These are phyloP conservation scores for Aureobasidium sp. DNA, from an alignment of 2,329 filamentous ascomycete genomes.

Conservation along the genomic window DNA sequence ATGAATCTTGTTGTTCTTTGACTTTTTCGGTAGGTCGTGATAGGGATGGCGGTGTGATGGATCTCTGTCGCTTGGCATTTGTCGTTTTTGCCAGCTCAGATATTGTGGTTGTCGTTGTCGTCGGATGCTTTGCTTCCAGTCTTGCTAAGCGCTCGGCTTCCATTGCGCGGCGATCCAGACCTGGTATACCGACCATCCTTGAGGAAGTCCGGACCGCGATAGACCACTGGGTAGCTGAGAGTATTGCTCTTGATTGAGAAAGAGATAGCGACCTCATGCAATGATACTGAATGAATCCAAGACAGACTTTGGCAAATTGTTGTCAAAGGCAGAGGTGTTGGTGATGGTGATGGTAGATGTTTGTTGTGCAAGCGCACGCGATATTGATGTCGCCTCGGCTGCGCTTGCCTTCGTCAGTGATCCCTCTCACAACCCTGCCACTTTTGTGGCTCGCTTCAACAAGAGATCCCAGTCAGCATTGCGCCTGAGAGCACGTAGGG, in stretches of 20 bases:
- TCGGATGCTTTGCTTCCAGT: slow-evolving; percentile 41
- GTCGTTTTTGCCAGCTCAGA: background rate
- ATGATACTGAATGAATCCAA: no score
- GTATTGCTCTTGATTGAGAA: background rate
- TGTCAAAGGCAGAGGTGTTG: no score
- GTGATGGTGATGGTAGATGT: background rate
- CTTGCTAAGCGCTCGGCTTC: slow-evolving; percentile 74
- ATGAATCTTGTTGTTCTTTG: background rate
- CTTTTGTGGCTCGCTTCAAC: no score
- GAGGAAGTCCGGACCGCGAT: no score
- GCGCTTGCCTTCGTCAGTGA: no score
- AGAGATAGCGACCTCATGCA: background rate
- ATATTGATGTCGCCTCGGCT: background rate
- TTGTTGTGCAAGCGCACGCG: slow-evolving; percentile 1
- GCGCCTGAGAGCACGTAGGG: no score
- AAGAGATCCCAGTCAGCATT: no score
- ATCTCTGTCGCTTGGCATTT: slow-evolving; percentile 46
- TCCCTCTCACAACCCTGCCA: no score
- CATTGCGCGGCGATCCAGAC: slow-evolving; percentile 73
- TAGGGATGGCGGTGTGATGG: slow-evolving; percentile 32
- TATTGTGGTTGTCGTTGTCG: slow-evolving; percentile 26
- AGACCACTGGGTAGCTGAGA: no score
- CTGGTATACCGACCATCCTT: slow-evolving; percentile 38
- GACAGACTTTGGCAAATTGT: no score
- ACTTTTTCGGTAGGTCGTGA: slow-evolving; percentile 17